These are phyloP conservation scores for Penstemon barbatus DNA, from an alignment of 257 asterid genomes.

Conservation along the genomic window DNA sequence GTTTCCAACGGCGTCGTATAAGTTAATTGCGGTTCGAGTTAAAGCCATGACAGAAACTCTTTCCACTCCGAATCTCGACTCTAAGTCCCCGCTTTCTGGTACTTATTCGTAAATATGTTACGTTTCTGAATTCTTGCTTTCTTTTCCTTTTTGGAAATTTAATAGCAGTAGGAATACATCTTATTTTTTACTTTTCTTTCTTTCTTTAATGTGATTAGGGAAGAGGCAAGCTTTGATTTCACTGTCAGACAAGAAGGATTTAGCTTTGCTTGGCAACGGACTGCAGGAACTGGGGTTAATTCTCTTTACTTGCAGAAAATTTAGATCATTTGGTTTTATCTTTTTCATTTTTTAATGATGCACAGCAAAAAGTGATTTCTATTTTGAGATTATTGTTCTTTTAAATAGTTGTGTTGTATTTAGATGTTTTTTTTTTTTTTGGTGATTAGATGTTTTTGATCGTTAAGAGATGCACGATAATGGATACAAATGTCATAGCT, in stretches of 20 bases:
- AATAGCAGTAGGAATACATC: too few relatives aligned
- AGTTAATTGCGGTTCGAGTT: constrained; percentile 41
- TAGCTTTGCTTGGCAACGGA: constrained; percentile 76
- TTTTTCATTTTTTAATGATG: neutral
- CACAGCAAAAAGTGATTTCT: too few relatives aligned
- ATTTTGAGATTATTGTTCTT: too few relatives aligned
- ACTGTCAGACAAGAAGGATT: constrained; percentile 81
- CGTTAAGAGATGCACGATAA: too few relatives aligned
- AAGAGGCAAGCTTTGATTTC: constrained; percentile 82
- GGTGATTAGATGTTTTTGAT: too few relatives aligned
- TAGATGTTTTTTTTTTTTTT: too few relatives aligned
- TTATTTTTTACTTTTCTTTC: neutral
- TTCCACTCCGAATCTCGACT: constrained; percentile 39
- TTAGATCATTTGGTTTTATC: neutral
- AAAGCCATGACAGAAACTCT: constrained; percentile 77
- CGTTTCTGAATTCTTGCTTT: neutral
- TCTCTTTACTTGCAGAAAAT: neutral
- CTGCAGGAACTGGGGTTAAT: constrained; percentile 82
- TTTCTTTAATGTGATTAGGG: constrained; percentile 38
- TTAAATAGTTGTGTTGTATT: too few relatives aligned
- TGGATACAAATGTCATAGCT: too few relatives aligned
- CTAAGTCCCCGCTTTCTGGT: constrained; percentile 46
- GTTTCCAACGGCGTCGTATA: constrained; percentile 23
- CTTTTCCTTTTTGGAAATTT: neutral
- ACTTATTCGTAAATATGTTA: neutral